Evolutionary conservation across 495 filamentous ascomycete species (phyloP), one percentile per base, ranked within the genome.

Genomic region (Penicillium samsonianum): DNA sequence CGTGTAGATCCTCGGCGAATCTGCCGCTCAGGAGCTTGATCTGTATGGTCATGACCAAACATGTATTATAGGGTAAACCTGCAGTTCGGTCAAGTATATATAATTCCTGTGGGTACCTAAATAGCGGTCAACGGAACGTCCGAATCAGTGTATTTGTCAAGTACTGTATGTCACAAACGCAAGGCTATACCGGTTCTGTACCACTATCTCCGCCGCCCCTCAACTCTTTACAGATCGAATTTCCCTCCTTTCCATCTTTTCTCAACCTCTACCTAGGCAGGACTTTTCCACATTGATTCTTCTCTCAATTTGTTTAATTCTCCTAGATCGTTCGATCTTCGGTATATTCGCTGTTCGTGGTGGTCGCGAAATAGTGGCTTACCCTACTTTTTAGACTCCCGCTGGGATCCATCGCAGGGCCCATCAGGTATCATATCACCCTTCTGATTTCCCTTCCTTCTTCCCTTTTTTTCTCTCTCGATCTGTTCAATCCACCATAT

Each of bases 391-490:
- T 65, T 67, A 67, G 59, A 62, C 62, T 65, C 59, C 55, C 65
- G 61, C 61, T 64, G 65, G 65, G 65, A 65, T 68, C 65, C 65
- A 65, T 68, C 59, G 50, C 49, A 60, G 59, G 59, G 63, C 57
- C 60, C 64, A 65, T 68, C 62, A 53, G 54, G 50, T 58, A 58
- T 58, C 55, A 58, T 44, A 52, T 52, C 55, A 47, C 33, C 33
- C 23, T 38, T 52, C 50, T 52, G 41, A 46, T 28, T 55, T 54
- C 42, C 31, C 30, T 20, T 5, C 16, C 40, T 31, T 26, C 38
- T 37, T 23, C 42, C 41, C 11, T 46, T 19, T 35, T n/a, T 20
- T 31, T 35, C 55, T 59, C 33, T 45, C 43, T 41, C 11, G 11
- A 46, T 56, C 45, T 55, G 46, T 43, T 35, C 22, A 47, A 44